Evolutionary conservation across 1,284 basidiomycete species (phyloP), one percentile per base, ranked within the genome.

Genomic region (Chondrostereum purpureum): DNA sequence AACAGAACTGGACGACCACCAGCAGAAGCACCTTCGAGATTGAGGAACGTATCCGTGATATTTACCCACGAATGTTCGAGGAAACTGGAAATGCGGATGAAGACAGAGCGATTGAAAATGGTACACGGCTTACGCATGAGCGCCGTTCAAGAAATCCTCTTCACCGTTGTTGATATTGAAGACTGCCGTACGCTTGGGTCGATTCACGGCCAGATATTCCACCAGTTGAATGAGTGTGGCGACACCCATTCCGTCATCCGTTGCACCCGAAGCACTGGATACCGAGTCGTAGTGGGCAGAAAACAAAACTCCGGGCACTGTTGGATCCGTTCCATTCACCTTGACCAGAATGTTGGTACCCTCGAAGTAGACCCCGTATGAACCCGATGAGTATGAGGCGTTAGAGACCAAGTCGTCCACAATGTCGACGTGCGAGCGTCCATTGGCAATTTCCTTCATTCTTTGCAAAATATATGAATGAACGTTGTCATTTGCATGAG

Each of bases 151-250:
- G 24, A 79, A 75, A 57, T 87, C 78, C 54, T 90, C 87, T 58
- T 90, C 88, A 1, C 81, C 87, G 49, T 90, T 88, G 59, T 90
- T 90, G 58, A 88, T 75, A 55, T 89, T 86, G 65, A 89, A 86
- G 2, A 90, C 61, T 3, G 81, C 79, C 0, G 83, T 85, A 33
- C 78, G 67, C 34, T 65, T 65, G 1, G 76, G 76, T 13, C 72
- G 70, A 39, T 76, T 64, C 48, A 67, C 59, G 0, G 78, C 68
- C 45, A 85, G 72, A 53, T 80, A 77, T 27, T 77, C 64, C 18
- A 84, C 66, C 51, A 89, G 69, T 49, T 86, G 79, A 12, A 90
- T 57, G 3, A 87, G 60, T 0, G 82, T 82, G 5, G 68, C 78
- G 6, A 85, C 69, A 4, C 78, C 83, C 74, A 88, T 88, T 8